A percentile compares a stretch with the other conserved stretches of the same genome.
phyloP scores from a whole-genome alignment of 2,329 filamentous ascomycete species.

The Calonectria crousiana region DNA sequence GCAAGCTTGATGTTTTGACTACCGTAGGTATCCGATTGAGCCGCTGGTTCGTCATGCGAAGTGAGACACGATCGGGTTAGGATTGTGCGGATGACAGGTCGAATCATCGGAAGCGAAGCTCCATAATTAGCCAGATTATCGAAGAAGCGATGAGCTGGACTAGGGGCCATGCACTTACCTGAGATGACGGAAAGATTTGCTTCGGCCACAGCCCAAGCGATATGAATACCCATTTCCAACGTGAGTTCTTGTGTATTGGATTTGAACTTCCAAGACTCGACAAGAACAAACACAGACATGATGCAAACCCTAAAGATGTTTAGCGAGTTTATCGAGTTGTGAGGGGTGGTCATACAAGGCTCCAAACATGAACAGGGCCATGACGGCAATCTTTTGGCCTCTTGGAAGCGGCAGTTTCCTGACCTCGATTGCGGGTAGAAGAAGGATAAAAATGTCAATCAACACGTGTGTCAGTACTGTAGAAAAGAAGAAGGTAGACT shows the following conservation, averaged over 20 bases:
- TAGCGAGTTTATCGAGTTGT: background rate
- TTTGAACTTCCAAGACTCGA: conserved; percentile 38
- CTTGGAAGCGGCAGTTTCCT: conserved; percentile 44
- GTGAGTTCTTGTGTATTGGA: conserved; percentile 40
- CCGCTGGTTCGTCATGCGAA: background rate
- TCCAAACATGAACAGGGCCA: conserved; percentile 46
- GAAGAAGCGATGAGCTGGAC: background rate
- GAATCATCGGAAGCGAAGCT: conserved; percentile 41
- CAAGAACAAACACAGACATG: conserved; percentile 44
- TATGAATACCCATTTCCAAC: conserved; percentile 40
- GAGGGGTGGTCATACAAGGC: conserved; percentile 36
- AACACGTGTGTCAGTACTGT: conserved; percentile 47
- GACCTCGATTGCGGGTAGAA: conserved; percentile 48
- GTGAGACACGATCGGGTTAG: conserved; percentile 13
- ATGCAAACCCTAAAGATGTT: conserved; percentile 29
- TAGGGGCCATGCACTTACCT: conserved; percentile 25
- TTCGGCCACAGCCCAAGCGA: conserved; percentile 47
- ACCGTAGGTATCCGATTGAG: background rate
- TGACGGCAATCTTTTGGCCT: conserved; percentile 45
- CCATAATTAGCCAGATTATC: background rate
- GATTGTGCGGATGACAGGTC: conserved; percentile 35
- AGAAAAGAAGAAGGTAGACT: conserved; percentile 48
- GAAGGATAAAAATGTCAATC: conserved; percentile 48
- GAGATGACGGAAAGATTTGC: conserved; percentile 46
- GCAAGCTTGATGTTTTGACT: background rate